Evolutionary conservation across 192 early-diverging fungal genomes (phyloP).

Genomic region (Backusella parvicylindrica): DNA sequence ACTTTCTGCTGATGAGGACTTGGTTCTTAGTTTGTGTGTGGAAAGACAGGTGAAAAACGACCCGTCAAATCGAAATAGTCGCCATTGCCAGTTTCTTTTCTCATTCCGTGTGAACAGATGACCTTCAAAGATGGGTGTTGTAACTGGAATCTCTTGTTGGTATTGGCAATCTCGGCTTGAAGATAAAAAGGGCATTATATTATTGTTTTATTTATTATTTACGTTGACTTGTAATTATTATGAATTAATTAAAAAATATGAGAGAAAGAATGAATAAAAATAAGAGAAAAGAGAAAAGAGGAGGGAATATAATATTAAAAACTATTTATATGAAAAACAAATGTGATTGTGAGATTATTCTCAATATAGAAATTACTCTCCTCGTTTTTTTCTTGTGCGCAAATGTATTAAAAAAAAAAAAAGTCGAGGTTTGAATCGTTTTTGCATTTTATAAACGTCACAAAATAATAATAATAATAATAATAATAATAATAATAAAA

Average conservation of each 20-base stretch:
- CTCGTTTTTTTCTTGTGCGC: background rate
- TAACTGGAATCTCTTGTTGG: conserved; percentile 25
- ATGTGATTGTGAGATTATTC: background rate
- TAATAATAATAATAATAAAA: background rate
- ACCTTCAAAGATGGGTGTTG: conserved; percentile 37
- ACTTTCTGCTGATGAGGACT: background rate
- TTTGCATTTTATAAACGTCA: background rate
- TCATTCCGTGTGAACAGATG: conserved; percentile 29
- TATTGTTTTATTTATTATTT: background rate
- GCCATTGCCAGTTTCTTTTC: conserved; percentile 33
- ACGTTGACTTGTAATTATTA: too few species aligned
- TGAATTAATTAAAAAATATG: background rate
- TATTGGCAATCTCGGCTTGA: conserved; percentile 4
- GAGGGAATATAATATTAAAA: background rate
- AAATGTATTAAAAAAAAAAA: background rate
- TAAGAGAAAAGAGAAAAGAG: background rate
- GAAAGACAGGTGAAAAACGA: conserved; percentile 32
- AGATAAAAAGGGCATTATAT: conserved; percentile 4
- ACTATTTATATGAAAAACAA: background rate
- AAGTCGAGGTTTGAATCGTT: background rate
- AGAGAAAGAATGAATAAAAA: background rate
- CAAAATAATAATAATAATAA: background rate
- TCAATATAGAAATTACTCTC: background rate
- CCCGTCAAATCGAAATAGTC: conserved; percentile 39
- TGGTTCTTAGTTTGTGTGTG: conserved; percentile 23